These are phyloP conservation scores for Nemania abortiva DNA, from an alignment of 2,329 filamentous ascomycete genomes.

Conservation along the genomic window DNA sequence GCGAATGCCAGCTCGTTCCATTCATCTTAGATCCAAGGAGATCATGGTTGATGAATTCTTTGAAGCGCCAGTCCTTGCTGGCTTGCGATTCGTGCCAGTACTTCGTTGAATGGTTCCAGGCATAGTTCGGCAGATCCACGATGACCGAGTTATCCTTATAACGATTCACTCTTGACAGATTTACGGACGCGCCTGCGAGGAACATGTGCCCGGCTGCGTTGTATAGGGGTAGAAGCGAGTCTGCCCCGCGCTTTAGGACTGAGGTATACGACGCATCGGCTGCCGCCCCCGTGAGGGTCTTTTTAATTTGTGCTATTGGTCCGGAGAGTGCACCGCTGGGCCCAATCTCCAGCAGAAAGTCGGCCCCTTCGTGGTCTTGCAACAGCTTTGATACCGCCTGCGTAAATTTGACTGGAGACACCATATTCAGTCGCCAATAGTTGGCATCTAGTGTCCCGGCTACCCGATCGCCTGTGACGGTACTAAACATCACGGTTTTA, in stretches of 20 bases:
- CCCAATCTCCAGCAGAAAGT: conserved; percentile 38
- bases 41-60: conserved; percentile 39
- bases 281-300: conserved; percentile 12
- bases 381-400: conserved; percentile 37
- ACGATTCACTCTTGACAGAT: conserved; percentile 41
- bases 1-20: conserved; percentile 37
- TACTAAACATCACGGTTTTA: conserved; percentile 33
- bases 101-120: conserved; percentile 44
- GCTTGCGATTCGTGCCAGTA: conserved; percentile 44
- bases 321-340: conserved; percentile 43
- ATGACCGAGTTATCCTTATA: conserved; percentile 26
- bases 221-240: conserved; percentile 32
- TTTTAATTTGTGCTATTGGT: conserved; percentile 44
- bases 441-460: conserved; percentile 6
- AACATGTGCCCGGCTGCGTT: conserved; percentile 44
- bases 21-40: conserved; percentile 41
- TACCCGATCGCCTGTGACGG: conserved; percentile 20
- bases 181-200: conserved; percentile 32
- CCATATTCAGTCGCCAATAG: conserved; percentile 51
- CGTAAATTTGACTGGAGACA: conserved; percentile 47
- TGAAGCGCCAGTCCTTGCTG: conserved; percentile 43
- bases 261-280: conserved; percentile 31
- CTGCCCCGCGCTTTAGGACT: conserved; percentile 30
- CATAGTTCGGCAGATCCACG: conserved; percentile 47
- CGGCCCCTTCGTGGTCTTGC: conserved; percentile 1